Evolutionary conservation across 78 protist genomes (phyloP), one percentile per base, ranked within the genome.

Genomic region (Polysphondylium violaceum): DNA sequence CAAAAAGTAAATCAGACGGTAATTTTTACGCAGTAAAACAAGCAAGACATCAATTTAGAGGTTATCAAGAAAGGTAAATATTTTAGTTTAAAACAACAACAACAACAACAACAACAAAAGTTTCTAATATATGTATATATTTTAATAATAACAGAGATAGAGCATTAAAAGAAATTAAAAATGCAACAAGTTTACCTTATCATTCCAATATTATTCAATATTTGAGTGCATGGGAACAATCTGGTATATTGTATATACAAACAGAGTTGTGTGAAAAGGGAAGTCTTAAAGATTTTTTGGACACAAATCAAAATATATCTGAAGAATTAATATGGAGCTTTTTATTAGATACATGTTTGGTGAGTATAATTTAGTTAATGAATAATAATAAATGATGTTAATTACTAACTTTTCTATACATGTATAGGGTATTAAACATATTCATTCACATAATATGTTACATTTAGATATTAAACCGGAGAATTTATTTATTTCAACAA

Each of bases 381-480:
- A n/a, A n/a, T n/a, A n/a, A 16, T 36, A 11, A 11, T 27, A 16
- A 51, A 21, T 55, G 33, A 53, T 63, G 11, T 65, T 81, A 78
- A 21, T 29, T 6, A 33, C 2, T 29, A 36, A 50, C 4, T 74
- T 2, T 16, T 56, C 14, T 36, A 58, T 81, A 9, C 31, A 21
- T 64, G 0, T 55, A 3, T 19, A 63, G 60, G 98, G 95, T 9
- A 74, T 95, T 2, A 38, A 83, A 68, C 92, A 87, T 36, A 56
- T 96, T 8, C 98, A 96, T 86, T 3, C 35, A n/a, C 76, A 17
- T 27, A 40, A 89, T 25, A 71, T 96, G 75, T 23, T 96, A 23
- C 98, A 96, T 77, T 35, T 94, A 31, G 98, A 96, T 90, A 63
- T 96, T 31, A 96, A 96, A 78, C 94, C 98, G 6, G 98, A 89